These are phyloP conservation scores for Crithidia sp. DNA, from an alignment of 208 protist species.

Conservation along the genomic window DNA sequence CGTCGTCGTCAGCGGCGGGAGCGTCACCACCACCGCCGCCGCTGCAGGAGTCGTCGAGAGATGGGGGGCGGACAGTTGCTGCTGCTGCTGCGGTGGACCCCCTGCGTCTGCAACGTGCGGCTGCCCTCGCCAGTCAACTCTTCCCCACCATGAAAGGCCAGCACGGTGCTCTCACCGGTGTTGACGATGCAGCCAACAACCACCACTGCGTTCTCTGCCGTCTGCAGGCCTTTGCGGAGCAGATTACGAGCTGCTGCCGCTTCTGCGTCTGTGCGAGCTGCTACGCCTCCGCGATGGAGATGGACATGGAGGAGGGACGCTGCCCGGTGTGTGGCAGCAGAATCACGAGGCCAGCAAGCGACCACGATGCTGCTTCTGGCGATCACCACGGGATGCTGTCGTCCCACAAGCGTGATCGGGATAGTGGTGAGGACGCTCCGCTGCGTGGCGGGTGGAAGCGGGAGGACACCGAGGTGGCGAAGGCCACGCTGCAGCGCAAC, in stretches of 20 bases:
- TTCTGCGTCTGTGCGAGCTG: constrained; percentile 63
- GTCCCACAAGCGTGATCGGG: constrained; percentile 8
- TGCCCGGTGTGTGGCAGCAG: constrained; percentile 74
- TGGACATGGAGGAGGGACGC: constrained; percentile 61
- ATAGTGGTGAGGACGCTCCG: neutral
- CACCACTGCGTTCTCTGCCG: constrained; percentile 74
- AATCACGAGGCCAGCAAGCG: neutral
- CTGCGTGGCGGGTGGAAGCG: constrained; percentile 6
- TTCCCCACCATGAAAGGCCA: constrained; percentile 63
- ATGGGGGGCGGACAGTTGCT: neutral
- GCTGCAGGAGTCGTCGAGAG: constrained; percentile 1
- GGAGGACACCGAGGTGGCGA: constrained; percentile 12
- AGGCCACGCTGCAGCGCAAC: constrained; percentile 2
- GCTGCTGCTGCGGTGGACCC: constrained; percentile 27
- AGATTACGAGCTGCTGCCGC: constrained; percentile 55
- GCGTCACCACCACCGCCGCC: neutral
- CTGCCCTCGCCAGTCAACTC: constrained; percentile 51
- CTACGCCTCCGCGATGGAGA: constrained; percentile 53
- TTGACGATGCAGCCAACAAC: constrained; percentile 31
- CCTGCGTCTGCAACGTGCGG: constrained; percentile 49
- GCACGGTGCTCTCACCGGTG: constrained; percentile 5
- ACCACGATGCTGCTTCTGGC: neutral
- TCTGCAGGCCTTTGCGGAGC: constrained; percentile 47
- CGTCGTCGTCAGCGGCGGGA: too few relatives aligned
- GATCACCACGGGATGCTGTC: too few relatives aligned